These are phyloP conservation scores for Sutorius australiensis DNA, from an alignment of 768 basidiomycete species.

Conservation along the genomic window DNA sequence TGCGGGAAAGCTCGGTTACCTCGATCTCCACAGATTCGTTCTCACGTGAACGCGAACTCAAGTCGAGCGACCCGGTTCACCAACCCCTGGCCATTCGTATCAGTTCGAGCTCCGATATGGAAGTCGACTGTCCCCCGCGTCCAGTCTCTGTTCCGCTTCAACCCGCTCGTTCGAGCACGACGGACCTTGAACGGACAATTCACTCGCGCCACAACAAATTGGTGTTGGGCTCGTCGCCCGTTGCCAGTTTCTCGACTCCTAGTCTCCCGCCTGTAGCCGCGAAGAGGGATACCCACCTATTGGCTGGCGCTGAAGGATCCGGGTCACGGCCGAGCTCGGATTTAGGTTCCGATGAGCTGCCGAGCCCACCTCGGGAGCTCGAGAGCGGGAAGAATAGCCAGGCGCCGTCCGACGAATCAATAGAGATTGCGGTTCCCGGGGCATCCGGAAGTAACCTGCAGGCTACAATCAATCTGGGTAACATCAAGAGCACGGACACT, in stretches of 20 bases:
- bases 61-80: slow-evolving; percentile 2
- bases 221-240: slow-evolving; percentile 10
- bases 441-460: neutral
- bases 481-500: neutral
- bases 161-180: neutral
- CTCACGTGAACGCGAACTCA: slow-evolving; percentile 2
- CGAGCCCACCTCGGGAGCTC: slow-evolving; percentile 12
- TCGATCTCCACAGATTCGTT: slow-evolving; percentile 26
- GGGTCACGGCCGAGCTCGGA: slow-evolving; percentile 12
- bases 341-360: slow-evolving; percentile 12
- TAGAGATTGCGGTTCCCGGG: neutral
- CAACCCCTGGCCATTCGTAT: slow-evolving; percentile 8
- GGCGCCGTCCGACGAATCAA: slow-evolving; percentile 6
- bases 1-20: slow-evolving; percentile 30
- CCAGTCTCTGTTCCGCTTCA: slow-evolving; percentile 20
- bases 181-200: neutral
- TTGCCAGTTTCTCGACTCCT: slow-evolving; percentile 22
- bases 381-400: slow-evolving; percentile 10
- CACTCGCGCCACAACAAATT: slow-evolving; percentile 4
- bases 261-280: slow-evolving; percentile 1
- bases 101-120: slow-evolving; percentile 20
- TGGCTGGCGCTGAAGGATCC: slow-evolving; percentile 8
- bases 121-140: slow-evolving; percentile 23
- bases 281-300: neutral
- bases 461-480: slow-evolving; percentile 1